Conservation (phyloP, 108 stramenopile genomes). For the Nitzschia palea region DNA sequence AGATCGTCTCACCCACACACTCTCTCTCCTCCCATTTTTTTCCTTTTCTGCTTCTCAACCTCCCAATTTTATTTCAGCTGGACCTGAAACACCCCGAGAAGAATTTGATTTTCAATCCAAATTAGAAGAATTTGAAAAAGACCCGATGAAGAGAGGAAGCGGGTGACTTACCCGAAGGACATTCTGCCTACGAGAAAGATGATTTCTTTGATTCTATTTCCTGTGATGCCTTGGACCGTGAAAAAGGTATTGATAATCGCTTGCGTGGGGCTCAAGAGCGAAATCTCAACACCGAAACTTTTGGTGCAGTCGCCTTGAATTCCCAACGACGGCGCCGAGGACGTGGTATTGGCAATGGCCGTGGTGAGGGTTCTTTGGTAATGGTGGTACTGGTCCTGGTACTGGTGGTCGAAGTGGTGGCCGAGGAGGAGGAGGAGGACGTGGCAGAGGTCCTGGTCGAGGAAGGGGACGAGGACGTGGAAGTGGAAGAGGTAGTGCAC, state of each 20-base stretch:
- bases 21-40: not conserved
- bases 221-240: conserved; percentile 77
- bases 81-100: conserved; percentile 38
- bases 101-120: conserved; percentile 84
- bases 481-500: not conserved
- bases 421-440: conserved; percentile 16
- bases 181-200: conserved; percentile 58
- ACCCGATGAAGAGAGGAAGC: conserved; percentile 33
- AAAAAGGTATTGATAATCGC: conserved; percentile 75
- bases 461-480: not conserved
- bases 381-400: conserved; percentile 28
- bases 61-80: not conserved
- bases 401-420: conserved; percentile 18
- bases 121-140: conserved; percentile 67
- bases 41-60: not conserved
- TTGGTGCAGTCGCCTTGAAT: conserved; percentile 79
- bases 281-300: conserved; percentile 83
- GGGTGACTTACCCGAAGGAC: conserved; percentile 17
- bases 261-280: conserved; percentile 72
- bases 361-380: conserved; percentile 23
- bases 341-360: conserved; percentile 43
- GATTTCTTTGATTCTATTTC: conserved; percentile 89
- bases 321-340: conserved; percentile 52
- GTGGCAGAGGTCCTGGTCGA: conserved; percentile 21
- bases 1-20: not conserved